Percentiles rank a stretch among this genome's conserved stretches.
phyloP scores from a whole-genome alignment of 345 rosid species.

The Gossypium herbaceum region DNA sequence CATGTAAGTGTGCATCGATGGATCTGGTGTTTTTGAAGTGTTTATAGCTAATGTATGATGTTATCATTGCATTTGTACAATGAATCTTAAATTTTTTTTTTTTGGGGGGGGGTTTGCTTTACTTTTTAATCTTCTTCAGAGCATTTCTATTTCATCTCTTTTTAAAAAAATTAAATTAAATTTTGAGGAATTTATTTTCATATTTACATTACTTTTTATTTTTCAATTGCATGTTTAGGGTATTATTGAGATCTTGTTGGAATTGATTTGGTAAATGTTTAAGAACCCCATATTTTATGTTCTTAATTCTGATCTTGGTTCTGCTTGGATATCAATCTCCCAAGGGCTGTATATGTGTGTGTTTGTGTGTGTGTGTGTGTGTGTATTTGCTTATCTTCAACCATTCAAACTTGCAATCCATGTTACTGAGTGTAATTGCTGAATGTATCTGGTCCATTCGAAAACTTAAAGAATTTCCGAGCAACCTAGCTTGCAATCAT shows the following conservation, averaged over 20 bases:
- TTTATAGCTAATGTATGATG: constrained; percentile 9
- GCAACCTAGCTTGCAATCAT: too few species aligned
- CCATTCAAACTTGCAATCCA: too few species aligned
- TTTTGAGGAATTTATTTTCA: neutral
- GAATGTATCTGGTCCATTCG: too few species aligned
- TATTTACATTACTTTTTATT: neutral
- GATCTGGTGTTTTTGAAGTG: constrained; percentile 36
- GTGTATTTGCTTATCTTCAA: too few species aligned
- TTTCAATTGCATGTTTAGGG: neutral
- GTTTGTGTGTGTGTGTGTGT: too few species aligned
- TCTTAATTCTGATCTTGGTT: neutral
- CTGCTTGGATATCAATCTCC: neutral
- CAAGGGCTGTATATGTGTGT: too few species aligned
- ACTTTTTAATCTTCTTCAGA: neutral
- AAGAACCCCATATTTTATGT: neutral
- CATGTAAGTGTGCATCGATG: constrained; percentile 30
- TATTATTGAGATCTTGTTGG: neutral
- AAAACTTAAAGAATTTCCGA: too few species aligned
- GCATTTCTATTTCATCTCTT: neutral
- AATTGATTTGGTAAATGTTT: neutral
- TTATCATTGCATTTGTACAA: constrained; percentile 6
- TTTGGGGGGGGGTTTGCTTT: neutral
- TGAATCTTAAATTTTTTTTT: neutral
- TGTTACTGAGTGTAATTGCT: too few species aligned
- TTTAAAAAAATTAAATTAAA: neutral